Evolutionary conservation across 1,284 basidiomycete species (phyloP).

Genomic region (Psilocybe mexicana): DNA sequence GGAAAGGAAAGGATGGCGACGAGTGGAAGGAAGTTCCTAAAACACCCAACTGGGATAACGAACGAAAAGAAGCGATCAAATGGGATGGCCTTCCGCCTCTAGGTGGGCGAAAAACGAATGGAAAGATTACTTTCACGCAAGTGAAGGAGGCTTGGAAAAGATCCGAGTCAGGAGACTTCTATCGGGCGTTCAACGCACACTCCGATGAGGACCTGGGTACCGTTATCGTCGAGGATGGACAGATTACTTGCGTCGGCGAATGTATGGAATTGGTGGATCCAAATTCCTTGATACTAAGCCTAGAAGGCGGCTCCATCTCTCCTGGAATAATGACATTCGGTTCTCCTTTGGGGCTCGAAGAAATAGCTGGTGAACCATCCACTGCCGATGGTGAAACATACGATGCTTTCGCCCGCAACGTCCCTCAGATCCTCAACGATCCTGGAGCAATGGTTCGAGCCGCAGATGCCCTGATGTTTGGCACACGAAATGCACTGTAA

Average conservation of each 20-base stretch:
- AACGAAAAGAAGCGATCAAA: conserved; percentile 49
- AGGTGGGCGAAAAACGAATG: conserved; percentile 34
- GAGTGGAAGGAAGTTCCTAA: conserved; percentile 39
- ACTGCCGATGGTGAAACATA: conserved; percentile 64
- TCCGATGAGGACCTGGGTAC: conserved; percentile 28
- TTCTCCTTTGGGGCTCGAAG: conserved; percentile 61
- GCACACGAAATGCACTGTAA: conserved; percentile 69
- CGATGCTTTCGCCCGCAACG: conserved; percentile 48
- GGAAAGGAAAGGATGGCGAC: conserved; percentile 42
- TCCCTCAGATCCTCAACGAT: conserved; percentile 50
- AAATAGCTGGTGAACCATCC: conserved; percentile 64
- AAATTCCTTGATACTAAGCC: conserved; percentile 34
- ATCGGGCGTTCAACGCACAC: conserved; percentile 27
- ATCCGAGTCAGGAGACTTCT: conserved; percentile 28
- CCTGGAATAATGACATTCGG: conserved; percentile 67
- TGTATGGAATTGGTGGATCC: conserved; percentile 26
- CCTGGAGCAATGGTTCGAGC: conserved; percentile 60
- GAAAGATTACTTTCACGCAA: conserved; percentile 50
- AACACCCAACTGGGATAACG: conserved; percentile 62
- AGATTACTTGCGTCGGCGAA: conserved; percentile 40
- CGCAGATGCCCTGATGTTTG: conserved; percentile 71
- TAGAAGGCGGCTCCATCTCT: conserved; percentile 47
- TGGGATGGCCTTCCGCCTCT: conserved; percentile 71
- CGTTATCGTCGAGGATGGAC: conserved; percentile 48
- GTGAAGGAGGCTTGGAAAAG: conserved; percentile 43